A percentile compares a stretch with the other conserved stretches of the same genome.
These are phyloP conservation scores for Cordyceps farinosa DNA, from an alignment of 2,329 filamentous ascomycete species.

Conservation along the genomic window DNA sequence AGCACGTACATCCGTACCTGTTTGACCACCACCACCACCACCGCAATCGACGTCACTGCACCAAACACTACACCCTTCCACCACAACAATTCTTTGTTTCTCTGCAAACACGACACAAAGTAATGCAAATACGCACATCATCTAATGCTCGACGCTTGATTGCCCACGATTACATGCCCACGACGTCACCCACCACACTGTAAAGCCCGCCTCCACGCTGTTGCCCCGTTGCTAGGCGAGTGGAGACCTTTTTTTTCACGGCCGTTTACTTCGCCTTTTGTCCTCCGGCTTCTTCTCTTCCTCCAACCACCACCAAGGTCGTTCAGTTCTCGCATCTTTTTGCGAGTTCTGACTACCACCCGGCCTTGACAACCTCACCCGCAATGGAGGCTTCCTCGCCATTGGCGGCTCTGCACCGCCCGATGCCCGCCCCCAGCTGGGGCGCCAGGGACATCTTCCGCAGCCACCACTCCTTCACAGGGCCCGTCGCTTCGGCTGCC, in stretches of 20 bases:
- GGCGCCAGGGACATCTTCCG: conserved; percentile 50
- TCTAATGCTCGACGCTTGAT: not conserved
- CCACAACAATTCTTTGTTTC: not conserved
- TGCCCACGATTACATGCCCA: conserved; percentile 2
- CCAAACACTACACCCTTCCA: not conserved
- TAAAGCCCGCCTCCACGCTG: conserved; percentile 22
- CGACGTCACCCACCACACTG: conserved; percentile 24
- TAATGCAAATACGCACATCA: not conserved
- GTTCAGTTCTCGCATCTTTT: conserved; percentile 16
- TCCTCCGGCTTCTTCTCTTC: not conserved
- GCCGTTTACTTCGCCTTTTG: conserved; percentile 15
- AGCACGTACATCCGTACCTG: not conserved
- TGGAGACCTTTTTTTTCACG: conserved; percentile 19
- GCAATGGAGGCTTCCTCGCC: conserved; percentile 92
- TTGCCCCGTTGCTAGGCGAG: conserved; percentile 19
- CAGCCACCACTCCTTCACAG: conserved; percentile 47
- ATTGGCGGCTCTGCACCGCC: conserved; percentile 84
- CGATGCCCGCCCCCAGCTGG: conserved; percentile 60
- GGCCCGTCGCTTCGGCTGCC: conserved; percentile 54
- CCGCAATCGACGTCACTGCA: not conserved
- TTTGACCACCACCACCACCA: not conserved
- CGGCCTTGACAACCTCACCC: conserved; percentile 16
- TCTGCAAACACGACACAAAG: not conserved
- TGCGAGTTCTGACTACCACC: conserved; percentile 15
- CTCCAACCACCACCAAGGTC: conserved; percentile 19